phyloP scores from a whole-genome alignment of 306 rosid species.

The Cajanus cajan region DNA sequence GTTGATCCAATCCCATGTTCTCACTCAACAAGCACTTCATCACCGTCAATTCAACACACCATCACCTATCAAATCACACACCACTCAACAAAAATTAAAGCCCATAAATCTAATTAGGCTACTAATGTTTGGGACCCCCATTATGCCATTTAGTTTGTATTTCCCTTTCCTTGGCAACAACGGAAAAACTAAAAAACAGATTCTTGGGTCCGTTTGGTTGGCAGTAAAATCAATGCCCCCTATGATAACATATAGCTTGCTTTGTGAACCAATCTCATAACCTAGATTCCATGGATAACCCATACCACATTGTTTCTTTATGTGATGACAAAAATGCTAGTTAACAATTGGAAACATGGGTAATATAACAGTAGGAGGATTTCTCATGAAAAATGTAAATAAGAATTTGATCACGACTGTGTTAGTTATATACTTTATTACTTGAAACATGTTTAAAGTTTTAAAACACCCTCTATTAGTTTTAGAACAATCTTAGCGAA shows the following conservation, averaged over 20 bases:
- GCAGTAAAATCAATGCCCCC: constrained; percentile 21
- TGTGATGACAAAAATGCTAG: too few species aligned
- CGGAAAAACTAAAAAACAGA: constrained; percentile 22
- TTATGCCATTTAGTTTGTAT: constrained; percentile 24
- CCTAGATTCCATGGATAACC: background rate
- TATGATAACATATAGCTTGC: background rate
- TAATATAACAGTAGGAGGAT: too few species aligned
- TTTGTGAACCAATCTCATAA: background rate
- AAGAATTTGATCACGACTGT: too few species aligned
- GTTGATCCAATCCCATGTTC: too few species aligned
- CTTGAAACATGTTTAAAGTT: too few species aligned
- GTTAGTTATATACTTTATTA: too few species aligned
- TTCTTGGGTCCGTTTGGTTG: constrained; percentile 27
- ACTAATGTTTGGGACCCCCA: constrained; percentile 7
- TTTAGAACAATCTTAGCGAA: too few species aligned
- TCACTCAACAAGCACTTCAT: background rate
- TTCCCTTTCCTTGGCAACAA: constrained; percentile 20
- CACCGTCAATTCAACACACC: constrained; percentile 32
- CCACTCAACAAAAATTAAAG: background rate
- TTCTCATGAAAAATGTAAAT: too few species aligned
- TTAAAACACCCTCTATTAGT: too few species aligned
- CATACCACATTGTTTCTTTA: background rate
- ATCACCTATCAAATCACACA: background rate
- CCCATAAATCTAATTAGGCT: constrained; percentile 2
- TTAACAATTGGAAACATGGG: too few species aligned